These are phyloP conservation scores for Holtermannia corniformis DNA, from an alignment of 768 basidiomycete genomes.

Conservation along the genomic window DNA sequence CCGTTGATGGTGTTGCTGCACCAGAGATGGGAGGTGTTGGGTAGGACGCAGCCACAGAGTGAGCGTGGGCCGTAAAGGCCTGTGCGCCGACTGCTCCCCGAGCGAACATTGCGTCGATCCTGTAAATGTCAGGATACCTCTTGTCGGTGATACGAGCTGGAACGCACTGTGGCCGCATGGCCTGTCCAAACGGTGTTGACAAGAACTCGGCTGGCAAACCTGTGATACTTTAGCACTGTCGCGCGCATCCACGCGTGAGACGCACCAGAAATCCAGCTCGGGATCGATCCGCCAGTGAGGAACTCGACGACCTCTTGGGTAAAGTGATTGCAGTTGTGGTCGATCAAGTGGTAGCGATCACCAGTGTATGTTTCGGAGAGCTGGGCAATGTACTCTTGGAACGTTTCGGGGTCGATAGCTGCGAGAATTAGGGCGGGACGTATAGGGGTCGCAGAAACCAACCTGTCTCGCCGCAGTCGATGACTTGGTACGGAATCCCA, in stretches of 20 bases:
- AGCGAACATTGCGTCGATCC: constrained; percentile 77
- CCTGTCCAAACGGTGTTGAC: constrained; percentile 76
- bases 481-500: constrained; percentile 26
- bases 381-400: constrained; percentile 68
- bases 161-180: constrained; percentile 60
- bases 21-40: constrained; percentile 38
- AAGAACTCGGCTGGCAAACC: constrained; percentile 58
- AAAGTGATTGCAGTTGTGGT: constrained; percentile 94
- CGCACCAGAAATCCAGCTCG: constrained; percentile 68
- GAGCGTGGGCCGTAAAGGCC: constrained; percentile 14
- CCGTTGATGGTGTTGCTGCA: constrained; percentile 46
- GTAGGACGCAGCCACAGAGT: constrained; percentile 5
- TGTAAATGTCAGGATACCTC: neutral
- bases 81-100: constrained; percentile 49
- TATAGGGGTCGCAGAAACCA: neutral
- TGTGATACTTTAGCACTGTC: constrained; percentile 2
- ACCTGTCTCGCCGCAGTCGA: constrained; percentile 26
- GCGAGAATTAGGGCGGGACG: constrained; percentile 41
- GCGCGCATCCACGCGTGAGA: neutral
- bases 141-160: neutral
- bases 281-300: constrained; percentile 72
- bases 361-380: constrained; percentile 75
- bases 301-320: constrained; percentile 82
- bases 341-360: constrained; percentile 59
- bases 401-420: constrained; percentile 70